Conservation (phyloP, 176 grass and related monocot species). For the Thalia dealbata region DNA sequence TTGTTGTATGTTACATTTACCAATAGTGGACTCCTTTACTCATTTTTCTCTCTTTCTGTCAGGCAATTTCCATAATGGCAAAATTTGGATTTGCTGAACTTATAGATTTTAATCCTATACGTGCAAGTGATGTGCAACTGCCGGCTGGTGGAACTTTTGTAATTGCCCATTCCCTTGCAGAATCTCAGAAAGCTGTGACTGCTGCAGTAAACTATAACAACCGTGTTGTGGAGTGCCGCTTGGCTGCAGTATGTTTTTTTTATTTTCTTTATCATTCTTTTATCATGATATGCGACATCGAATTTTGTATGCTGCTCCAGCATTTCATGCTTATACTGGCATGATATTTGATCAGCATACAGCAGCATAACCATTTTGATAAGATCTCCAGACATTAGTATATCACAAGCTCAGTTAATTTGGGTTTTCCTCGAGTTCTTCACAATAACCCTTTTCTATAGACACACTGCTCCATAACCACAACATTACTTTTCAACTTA, state of each 20-base stretch:
- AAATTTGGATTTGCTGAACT: conserved; percentile 89
- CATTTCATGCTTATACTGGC: background rate
- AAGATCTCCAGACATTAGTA: background rate
- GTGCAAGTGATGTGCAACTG: conserved; percentile 77
- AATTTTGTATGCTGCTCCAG: background rate
- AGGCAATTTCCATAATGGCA: conserved; percentile 98
- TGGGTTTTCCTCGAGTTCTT: background rate
- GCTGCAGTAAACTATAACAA: conserved; percentile 95
- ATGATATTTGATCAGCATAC: background rate
- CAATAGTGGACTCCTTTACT: conserved; percentile 1
- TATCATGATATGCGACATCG: background rate
- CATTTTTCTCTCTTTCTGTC: conserved; percentile 16
- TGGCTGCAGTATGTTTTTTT: conserved; percentile 26
- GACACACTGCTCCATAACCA: background rate
- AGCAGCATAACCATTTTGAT: background rate
- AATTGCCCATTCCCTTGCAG: conserved; percentile 84
- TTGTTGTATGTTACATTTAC: background rate
- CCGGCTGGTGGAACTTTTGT: conserved; percentile 83
- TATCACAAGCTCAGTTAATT: background rate
- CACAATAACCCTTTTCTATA: too few species aligned
- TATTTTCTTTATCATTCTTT: background rate
- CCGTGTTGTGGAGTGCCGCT: conserved; percentile 82
- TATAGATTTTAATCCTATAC: conserved; percentile 97
- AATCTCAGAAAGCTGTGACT: conserved; percentile 97
- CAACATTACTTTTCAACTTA: background rate